Conservation (phyloP, 2,329 filamentous ascomycete species). For the Plectosphaerella cucumerina region DNA sequence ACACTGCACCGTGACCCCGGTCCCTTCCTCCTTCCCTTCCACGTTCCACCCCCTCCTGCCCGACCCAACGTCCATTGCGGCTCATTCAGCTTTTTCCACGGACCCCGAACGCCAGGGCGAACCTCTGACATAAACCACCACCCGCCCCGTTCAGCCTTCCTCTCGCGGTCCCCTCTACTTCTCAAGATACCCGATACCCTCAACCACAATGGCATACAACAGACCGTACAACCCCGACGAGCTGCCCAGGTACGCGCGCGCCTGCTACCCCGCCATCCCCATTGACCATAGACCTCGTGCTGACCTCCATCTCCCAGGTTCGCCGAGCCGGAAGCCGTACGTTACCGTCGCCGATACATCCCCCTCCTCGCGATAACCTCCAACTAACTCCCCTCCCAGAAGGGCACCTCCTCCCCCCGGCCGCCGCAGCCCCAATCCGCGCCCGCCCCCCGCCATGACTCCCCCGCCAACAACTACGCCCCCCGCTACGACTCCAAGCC, state of each 20-base stretch:
- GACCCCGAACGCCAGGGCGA: too few species aligned
- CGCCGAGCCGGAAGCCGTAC: constrained; percentile 69
- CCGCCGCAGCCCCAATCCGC: constrained; percentile 5
- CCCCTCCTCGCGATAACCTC: constrained; percentile 6
- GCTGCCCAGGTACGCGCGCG: constrained; percentile 71
- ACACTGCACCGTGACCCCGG: too few species aligned
- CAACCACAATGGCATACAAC: constrained; percentile 80
- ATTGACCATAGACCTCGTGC: constrained; percentile 17
- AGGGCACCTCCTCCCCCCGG: constrained; percentile 13
- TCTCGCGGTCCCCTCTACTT: background rate
- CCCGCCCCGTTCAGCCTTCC: background rate
- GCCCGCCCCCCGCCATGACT: background rate
- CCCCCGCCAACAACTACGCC: background rate
- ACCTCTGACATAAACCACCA: background rate
- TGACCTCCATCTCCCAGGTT: constrained; percentile 43
- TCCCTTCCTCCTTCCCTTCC: too few species aligned
- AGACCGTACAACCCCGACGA: constrained; percentile 90
- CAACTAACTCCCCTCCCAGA: constrained; percentile 12
- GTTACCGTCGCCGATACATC: constrained; percentile 8
- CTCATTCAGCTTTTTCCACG: background rate
- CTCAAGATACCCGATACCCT: background rate
- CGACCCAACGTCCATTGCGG: background rate
- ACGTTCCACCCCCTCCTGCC: background rate
- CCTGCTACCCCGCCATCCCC: constrained; percentile 8
- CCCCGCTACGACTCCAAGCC: constrained; percentile 46